Evolutionary conservation across 2,329 filamentous ascomycete species (phyloP), one percentile per base, ranked within the genome.

Genomic region (Aspergillus sp.): DNA sequence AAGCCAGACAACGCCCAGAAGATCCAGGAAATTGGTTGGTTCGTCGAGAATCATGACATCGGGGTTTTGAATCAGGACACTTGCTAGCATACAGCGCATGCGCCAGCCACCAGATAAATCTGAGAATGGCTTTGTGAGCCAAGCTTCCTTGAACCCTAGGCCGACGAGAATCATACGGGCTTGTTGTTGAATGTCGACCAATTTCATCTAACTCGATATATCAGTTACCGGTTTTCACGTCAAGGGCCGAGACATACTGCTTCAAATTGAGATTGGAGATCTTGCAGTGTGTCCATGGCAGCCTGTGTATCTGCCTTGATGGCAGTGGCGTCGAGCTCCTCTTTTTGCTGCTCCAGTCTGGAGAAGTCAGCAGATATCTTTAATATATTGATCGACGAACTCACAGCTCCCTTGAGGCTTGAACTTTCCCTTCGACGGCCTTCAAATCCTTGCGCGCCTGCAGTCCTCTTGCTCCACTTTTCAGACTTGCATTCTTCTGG

Each of bases 1-100:
- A 1, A 95, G 74, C 88, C 89, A 94, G 48, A 95, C 81, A 49
- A 95, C 90, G 1, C 86, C 87, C 0, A 90, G 76, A 0, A 94
- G 73, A 60, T 94, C 88, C 1, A 94, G 77, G 61, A 88, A 94
- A 61, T 94, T 94, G 30, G 88, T 94, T 0, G 89, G 89, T 62
- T 94, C 88, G 63, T 94, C 88, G 2, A 94, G 79, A 44, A 94
- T 83, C 49, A 94, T 74, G 2, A 94, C 81, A 55, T 94, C 88
- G 0, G 83, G 80, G 6, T 84, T 80, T 52, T 90, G 84, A 1
- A 88, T 78, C 3, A 94, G 74, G 0, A 82, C 80, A 3, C 67
- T 73, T 2, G 84, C 84, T 0, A 88, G 74, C 49, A 82, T 74
- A 23, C 80, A 81, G 7, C 85, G 79, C 81, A 87, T 88, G 51